Conservation (phyloP, 345 rosid genomes). For the Anastatica hierochuntica region DNA sequence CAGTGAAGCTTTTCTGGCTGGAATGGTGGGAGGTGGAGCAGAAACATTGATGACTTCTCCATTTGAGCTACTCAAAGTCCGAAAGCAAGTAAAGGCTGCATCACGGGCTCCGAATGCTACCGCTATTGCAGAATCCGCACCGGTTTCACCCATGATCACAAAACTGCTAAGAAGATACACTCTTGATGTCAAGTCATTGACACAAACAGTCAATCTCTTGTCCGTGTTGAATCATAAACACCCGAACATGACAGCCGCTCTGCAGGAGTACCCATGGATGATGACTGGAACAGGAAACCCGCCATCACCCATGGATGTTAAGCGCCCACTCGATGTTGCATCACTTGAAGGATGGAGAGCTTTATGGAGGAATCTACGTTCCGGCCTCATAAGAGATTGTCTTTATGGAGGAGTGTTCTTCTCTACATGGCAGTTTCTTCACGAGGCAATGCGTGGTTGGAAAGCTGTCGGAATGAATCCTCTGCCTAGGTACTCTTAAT, state of each 20-base stretch:
- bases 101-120: constrained; percentile 36
- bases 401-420: constrained; percentile 78
- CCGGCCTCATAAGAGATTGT: constrained; percentile 76
- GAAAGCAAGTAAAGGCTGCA: constrained; percentile 71
- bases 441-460: constrained; percentile 64
- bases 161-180: constrained; percentile 47
- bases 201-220: constrained; percentile 50
- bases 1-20: constrained; percentile 70
- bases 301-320: constrained; percentile 61
- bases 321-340: constrained; percentile 44
- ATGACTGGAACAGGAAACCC: constrained; percentile 90
- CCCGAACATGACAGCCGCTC: constrained; percentile 50
- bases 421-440: constrained; percentile 78
- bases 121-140: constrained; percentile 23
- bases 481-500: constrained; percentile 47
- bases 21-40: constrained; percentile 68
- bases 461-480: constrained; percentile 87
- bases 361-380: constrained; percentile 67
- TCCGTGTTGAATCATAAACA: constrained; percentile 61
- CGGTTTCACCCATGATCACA: constrained; percentile 35
- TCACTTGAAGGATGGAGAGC: constrained; percentile 80
- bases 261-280: constrained; percentile 90
- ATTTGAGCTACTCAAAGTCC: constrained; percentile 73
- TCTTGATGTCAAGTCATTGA: constrained; percentile 57
- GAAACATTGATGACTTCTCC: constrained; percentile 66